Evolutionary conservation across 2,329 filamentous ascomycete genomes (phyloP), one percentile per base, ranked within the genome.

Genomic region (Sclerotinia spermophila): DNA sequence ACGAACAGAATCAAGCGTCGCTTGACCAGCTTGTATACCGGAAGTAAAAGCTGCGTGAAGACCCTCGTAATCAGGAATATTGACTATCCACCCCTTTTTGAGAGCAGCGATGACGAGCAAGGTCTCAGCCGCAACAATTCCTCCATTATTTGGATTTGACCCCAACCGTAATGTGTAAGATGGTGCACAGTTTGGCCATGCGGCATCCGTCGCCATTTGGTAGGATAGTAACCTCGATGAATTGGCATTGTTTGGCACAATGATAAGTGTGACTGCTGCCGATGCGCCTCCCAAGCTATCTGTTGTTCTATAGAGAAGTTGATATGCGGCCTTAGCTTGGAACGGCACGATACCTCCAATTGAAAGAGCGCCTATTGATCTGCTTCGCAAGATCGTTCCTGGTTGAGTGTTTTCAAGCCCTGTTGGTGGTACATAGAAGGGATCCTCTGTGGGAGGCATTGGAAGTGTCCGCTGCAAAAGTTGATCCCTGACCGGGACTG

Each of bases 301-400:
- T 2, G 78, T 81, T 17, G 82, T 81, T 13, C 81, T 78, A 71
- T 82, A 83, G 2, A 83, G 77, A 56, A 84, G 76, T 69, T 83
- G 80, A 66, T 80, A 76, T 30, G 73, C 71, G 40, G 42, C 55
- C 21, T 73, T 71, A 15, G 19, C 69, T 35, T 71, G 68, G 17
- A 73, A 60, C 11, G 73, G 72, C 1, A 77, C 77, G 3, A 66
- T 13, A 38, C 79, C 76, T 8, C 76, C 77, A 1, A 78, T 76
- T 0, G 78, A 77, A 5, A 68, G 35, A 6, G 81, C 78, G 38
- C 78, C 68, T 42, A 61, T 61, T 30, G 58, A 44, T 44, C 58
- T 61, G 58, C n/a, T 61, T 42, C 77, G 75, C 51, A 82, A 78
- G 21, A 82, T 75, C 0, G 75, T 71, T 1, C 81, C 81, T 0